phyloP scores from a whole-genome alignment of 768 basidiomycete genomes.

The Tricholoma bakamatsutake region DNA sequence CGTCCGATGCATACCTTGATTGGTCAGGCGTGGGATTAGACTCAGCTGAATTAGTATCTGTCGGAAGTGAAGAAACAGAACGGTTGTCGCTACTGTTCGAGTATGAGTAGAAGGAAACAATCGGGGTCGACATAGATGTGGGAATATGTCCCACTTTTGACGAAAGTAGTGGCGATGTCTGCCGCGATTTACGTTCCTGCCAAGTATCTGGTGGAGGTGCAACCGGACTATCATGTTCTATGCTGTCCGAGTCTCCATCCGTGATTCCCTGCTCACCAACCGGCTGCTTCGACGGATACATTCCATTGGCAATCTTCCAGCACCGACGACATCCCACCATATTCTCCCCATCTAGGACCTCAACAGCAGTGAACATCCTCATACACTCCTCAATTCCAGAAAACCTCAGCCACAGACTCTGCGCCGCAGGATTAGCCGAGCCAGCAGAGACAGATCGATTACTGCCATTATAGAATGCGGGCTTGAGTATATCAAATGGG shows the following conservation, averaged over 20 bases:
- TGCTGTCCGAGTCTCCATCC: conserved; percentile 18
- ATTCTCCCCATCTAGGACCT: conserved; percentile 90
- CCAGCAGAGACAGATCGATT: conserved; percentile 8
- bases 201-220: background rate
- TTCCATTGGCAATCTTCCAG: conserved; percentile 85
- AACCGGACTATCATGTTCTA: conserved; percentile 3
- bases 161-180: conserved; percentile 10
- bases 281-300: conserved; percentile 34
- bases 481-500: conserved; percentile 48
- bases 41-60: conserved; percentile 17
- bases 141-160: conserved; percentile 23
- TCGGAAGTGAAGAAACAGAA: conserved; percentile 38
- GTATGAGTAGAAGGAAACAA: conserved; percentile 28
- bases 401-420: conserved; percentile 42
- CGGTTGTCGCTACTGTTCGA: conserved; percentile 20
- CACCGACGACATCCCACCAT: conserved; percentile 90
- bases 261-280: conserved; percentile 26
- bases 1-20: background rate
- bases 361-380: conserved; percentile 87
- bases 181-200: conserved; percentile 1
- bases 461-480: conserved; percentile 11
- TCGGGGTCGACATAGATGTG: conserved; percentile 36
- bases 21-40: conserved; percentile 13
- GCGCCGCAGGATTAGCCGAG: conserved; percentile 10
- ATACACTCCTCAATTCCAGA: conserved; percentile 74